Conservation (phyloP, 441 rosid species). For the Pelargonium fulgidum region DNA sequence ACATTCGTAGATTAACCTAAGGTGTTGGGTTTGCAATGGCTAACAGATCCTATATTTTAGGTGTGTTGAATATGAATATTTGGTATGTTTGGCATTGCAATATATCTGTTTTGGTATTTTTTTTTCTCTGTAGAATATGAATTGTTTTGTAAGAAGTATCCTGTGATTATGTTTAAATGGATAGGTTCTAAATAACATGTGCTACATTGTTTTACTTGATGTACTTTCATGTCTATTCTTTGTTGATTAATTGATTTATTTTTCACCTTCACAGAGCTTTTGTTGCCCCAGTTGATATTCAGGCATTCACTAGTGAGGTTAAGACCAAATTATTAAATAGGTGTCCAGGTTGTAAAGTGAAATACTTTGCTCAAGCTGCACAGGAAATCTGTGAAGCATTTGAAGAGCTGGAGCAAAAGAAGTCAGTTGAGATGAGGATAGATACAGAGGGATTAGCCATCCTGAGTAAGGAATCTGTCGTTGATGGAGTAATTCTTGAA, state of each 20-base stretch:
- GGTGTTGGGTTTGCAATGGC: not conserved
- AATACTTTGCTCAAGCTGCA: conserved; percentile 74
- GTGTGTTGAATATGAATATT: not conserved
- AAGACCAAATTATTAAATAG: conserved; percentile 64
- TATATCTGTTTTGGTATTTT: not conserved
- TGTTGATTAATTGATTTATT: conserved; percentile 14
- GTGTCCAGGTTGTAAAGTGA: conserved; percentile 65
- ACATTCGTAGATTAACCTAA: not conserved
- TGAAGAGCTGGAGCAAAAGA: conserved; percentile 53
- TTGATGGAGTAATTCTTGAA: conserved; percentile 38
- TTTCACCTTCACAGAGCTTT: conserved; percentile 62
- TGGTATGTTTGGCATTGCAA: not conserved
- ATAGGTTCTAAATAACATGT: not conserved
- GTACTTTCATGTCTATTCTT: not conserved
- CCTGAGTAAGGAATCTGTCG: conserved; percentile 38
- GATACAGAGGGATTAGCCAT: conserved; percentile 35
- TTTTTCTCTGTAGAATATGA: too few relatives aligned
- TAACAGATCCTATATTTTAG: not conserved
- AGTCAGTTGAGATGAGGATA: conserved; percentile 35
- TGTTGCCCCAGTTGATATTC: conserved; percentile 80
- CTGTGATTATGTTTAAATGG: not conserved
- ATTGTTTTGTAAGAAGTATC: not conserved
- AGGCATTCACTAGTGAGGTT: conserved; percentile 70
- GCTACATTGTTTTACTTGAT: not conserved
- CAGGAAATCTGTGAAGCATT: conserved; percentile 72